Conservation (phyloP, 805 yeast genomes). For the Soucietia sequanensis region DNA sequence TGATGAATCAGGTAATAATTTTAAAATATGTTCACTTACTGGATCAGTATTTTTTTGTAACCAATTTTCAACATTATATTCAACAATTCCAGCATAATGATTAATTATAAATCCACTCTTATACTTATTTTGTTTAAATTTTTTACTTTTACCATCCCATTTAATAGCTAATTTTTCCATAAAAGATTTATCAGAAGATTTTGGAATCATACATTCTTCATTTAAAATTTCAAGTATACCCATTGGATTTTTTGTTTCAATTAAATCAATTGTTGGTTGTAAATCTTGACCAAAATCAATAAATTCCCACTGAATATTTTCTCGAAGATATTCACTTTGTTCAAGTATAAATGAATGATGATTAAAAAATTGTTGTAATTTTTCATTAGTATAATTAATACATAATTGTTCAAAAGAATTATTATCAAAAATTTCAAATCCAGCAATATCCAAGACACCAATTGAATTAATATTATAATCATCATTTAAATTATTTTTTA, state of each 20-base stretch:
- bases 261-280: constrained; percentile 90
- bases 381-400: constrained; percentile 60
- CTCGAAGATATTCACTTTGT: constrained; percentile 58
- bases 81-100: constrained; percentile 97
- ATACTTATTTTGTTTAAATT: constrained; percentile 72
- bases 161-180: constrained; percentile 71
- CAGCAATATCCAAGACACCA: constrained; percentile 62
- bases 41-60: constrained; percentile 94
- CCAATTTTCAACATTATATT: constrained; percentile 91
- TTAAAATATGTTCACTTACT: constrained; percentile 69
- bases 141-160: constrained; percentile 50
- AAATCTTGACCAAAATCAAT: constrained; percentile 94
- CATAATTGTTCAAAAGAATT: constrained; percentile 62
- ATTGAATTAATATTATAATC: constrained; percentile 34
- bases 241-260: constrained; percentile 71
- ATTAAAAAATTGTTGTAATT: constrained; percentile 59
- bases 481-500: constrained; percentile 34
- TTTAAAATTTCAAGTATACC: constrained; percentile 85
- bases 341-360: constrained; percentile 61
- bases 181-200: constrained; percentile 78
- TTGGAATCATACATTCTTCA: constrained; percentile 95
- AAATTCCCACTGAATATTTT: constrained; percentile 64
- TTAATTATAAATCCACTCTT: constrained; percentile 77
- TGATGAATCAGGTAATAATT: constrained; percentile 55
- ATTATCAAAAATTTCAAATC: constrained; percentile 57